phyloP scores from a whole-genome alignment of 192 early-diverging fungal genomes.

The Umbelopsis sp. region DNA sequence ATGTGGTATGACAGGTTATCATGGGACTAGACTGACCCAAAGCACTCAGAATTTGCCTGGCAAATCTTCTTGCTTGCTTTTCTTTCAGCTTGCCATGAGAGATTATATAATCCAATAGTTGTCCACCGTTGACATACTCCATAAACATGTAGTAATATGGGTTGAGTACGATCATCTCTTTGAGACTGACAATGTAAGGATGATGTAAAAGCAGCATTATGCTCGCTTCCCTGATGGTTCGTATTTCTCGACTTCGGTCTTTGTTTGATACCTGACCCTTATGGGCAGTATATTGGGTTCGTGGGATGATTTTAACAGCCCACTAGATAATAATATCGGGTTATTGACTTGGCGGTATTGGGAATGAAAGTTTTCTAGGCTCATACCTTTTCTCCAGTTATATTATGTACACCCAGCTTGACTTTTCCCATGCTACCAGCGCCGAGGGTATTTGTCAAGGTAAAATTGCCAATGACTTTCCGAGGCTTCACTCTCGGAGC shows the following conservation, averaged over 20 bases:
- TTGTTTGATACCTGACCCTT: slow-evolving; percentile 34
- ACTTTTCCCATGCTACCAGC: slow-evolving; percentile 98
- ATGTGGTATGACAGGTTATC: neutral
- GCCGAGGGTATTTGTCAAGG: slow-evolving; percentile 77
- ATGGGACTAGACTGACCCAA: slow-evolving; percentile 39
- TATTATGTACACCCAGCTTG: slow-evolving; percentile 86
- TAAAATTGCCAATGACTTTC: slow-evolving; percentile 35
- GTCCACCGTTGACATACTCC: slow-evolving; percentile 81
- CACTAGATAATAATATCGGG: slow-evolving; percentile 31
- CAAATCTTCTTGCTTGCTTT: slow-evolving; percentile 75
- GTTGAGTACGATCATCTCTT: slow-evolving; percentile 67
- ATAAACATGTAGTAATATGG: slow-evolving; percentile 78
- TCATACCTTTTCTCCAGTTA: slow-evolving; percentile 79
- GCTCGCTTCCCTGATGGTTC: slow-evolving; percentile 69
- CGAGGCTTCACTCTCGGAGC: slow-evolving; percentile 11
- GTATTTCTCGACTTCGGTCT: slow-evolving; percentile 58
- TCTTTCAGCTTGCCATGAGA: slow-evolving; percentile 79
- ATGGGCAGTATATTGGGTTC: slow-evolving; percentile 43
- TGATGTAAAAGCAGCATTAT: slow-evolving; percentile 81
- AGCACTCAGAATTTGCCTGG: slow-evolving; percentile 75
- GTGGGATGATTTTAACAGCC: slow-evolving; percentile 69
- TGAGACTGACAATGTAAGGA: slow-evolving; percentile 80
- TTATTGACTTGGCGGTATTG: neutral
- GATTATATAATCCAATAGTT: slow-evolving; percentile 84
- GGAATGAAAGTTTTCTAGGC: neutral